phyloP scores from a whole-genome alignment of 441 rosid genomes.

The Sinapis alba region DNA sequence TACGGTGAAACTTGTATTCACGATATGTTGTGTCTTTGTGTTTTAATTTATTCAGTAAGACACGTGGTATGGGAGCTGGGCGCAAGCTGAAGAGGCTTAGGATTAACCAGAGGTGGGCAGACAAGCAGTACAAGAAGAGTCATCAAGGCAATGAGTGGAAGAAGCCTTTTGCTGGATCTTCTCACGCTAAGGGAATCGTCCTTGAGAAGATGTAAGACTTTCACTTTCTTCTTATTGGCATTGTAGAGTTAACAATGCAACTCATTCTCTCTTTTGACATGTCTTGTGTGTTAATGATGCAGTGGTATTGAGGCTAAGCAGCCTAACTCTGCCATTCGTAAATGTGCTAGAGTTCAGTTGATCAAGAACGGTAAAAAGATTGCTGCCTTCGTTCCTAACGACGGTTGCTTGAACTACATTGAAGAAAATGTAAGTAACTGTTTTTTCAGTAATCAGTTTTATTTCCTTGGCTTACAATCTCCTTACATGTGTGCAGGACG shows the following conservation, averaged over 20 bases:
- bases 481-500: conserved; percentile 38
- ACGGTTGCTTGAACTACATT: conserved; percentile 57
- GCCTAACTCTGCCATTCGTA: conserved; percentile 64
- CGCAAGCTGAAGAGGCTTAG: conserved; percentile 55
- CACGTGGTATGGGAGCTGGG: conserved; percentile 69
- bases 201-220: conserved; percentile 52
- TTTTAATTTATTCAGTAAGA: conserved; percentile 42
- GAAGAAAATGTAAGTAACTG: conserved; percentile 51
- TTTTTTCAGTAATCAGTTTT: background rate
- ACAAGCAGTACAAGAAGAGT: conserved; percentile 52
- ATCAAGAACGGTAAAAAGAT: conserved; percentile 33
- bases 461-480: background rate
- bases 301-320: conserved; percentile 62
- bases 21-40: background rate
- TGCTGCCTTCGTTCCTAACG: conserved; percentile 45
- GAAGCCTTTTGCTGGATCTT: conserved; percentile 61
- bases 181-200: conserved; percentile 65
- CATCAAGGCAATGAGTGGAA: conserved; percentile 59
- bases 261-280: background rate
- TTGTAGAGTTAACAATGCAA: background rate
- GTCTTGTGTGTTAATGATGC: conserved; percentile 7
- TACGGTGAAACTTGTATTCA: background rate
- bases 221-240: background rate
- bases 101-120: conserved; percentile 54
- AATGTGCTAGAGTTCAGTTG: conserved; percentile 61